These are phyloP conservation scores for Boletus hoseneyae DNA, from an alignment of 1,284 basidiomycete species.

Conservation along the genomic window DNA sequence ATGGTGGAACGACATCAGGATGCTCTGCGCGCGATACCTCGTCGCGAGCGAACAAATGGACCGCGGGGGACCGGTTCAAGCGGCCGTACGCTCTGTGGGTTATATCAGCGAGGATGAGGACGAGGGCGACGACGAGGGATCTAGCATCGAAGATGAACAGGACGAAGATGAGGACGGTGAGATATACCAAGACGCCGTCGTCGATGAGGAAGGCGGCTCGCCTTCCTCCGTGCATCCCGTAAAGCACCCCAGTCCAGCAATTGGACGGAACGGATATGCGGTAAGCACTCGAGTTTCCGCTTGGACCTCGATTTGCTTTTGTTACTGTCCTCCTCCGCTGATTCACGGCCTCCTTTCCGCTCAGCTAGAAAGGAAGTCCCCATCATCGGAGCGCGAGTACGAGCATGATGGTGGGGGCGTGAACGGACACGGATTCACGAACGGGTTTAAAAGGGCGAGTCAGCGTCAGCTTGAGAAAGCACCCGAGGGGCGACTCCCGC, in stretches of 20 bases:
- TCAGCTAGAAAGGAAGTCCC: conserved; percentile 39
- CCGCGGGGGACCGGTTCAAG: conserved; percentile 88
- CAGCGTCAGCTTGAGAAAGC: conserved; percentile 71
- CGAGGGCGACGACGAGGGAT: conserved; percentile 61
- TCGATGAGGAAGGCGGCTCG: conserved; percentile 44
- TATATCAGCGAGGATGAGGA: conserved; percentile 80
- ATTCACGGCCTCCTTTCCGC: conserved; percentile 22
- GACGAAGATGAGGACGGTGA: conserved; percentile 53
- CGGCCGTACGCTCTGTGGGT: conserved; percentile 87
- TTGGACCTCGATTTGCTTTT: not conserved
- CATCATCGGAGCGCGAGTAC: conserved; percentile 15
- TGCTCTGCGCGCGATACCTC: conserved; percentile 95
- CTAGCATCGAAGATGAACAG: conserved; percentile 73
- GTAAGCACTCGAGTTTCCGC: conserved; percentile 43
- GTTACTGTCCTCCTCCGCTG: not conserved
- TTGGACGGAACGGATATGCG: conserved; percentile 67
- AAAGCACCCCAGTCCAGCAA: conserved; percentile 44
- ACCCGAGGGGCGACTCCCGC: conserved; percentile 50
- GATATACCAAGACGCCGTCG: conserved; percentile 34
- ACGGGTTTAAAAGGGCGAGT: conserved; percentile 45
- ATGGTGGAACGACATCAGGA: conserved; percentile 99
- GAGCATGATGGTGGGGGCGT: not conserved
- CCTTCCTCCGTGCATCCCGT: conserved; percentile 49
- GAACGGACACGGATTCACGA: conserved; percentile 27
- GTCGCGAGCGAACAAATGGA: conserved; percentile 95